Evolutionary conservation across 2,329 filamentous ascomycete genomes (phyloP), one percentile per base, ranked within the genome.

Genomic region (Neonectria coccinea): DNA sequence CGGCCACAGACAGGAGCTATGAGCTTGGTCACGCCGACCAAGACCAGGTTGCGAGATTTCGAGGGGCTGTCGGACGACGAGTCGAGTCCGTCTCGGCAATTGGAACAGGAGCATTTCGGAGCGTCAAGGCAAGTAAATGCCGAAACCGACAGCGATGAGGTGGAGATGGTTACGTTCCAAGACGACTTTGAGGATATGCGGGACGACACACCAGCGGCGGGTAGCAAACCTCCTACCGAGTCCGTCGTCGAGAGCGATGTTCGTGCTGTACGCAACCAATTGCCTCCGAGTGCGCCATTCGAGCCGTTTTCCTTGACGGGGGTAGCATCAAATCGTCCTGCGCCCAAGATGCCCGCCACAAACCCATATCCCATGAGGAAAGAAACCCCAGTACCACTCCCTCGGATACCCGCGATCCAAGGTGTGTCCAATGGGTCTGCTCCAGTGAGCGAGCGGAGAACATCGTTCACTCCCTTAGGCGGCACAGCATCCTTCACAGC

Each of bases 21-120:
- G 71, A 78, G 75, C 48, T 67, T 81, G 2, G 76, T 75, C 1
- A 80, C 76, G 1, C 80, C 80, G 2, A 70, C 74, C 1, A 81
- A 82, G 67, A 66, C 66, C 2, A 72, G 70, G 7, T 47, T 77
- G 18, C 61, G 67, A 12, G 77, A 76, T 1, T 77, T 78, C 54
- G 75, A 75, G 27, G 74, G 66, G 0, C 27, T 75, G 0, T 76
- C 76, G 1, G 77, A 75, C 31, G 75, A 78, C 0, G 75, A 77
- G 5, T 61, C 63, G 6, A 75, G 68, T 11, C 75, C 77, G 0
- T 73, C 74, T 9, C 69, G 71, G 4, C 76, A 78, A 53, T 36
- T 77, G 14, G 67, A 71, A 5, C 65, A 64, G 50, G 77, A 77
- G 47, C 57, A 56, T 1, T 52, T 63, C 7, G 62, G 48, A 1